Percentiles rank a stretch among this genome's conserved stretches.
Evolutionary conservation across 2,329 filamentous ascomycete genomes (phyloP).

Genomic region (Colletotrichum nymphaeae): DNA sequence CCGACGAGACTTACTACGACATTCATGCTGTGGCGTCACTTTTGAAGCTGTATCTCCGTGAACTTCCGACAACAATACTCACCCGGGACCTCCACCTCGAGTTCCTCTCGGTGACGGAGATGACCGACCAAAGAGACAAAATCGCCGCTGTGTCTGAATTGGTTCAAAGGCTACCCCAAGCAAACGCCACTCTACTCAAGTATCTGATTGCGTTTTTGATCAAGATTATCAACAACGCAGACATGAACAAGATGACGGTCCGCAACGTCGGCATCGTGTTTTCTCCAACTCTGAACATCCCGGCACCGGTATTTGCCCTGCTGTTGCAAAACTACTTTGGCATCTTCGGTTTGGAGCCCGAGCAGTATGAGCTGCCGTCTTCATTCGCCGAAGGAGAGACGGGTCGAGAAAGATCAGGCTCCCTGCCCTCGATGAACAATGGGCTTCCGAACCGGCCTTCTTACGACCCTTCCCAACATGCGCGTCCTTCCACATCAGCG

Average conservation of each 20-base stretch:
- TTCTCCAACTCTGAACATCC: slow-evolving; percentile 95
- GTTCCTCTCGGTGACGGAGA: slow-evolving; percentile 86
- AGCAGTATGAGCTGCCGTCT: slow-evolving; percentile 69
- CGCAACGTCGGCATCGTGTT: slow-evolving; percentile 98
- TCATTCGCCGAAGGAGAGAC: slow-evolving; percentile 48
- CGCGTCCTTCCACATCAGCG: slow-evolving; percentile 60
- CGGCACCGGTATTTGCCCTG: slow-evolving; percentile 91
- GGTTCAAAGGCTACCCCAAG: slow-evolving; percentile 81
- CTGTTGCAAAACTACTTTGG: slow-evolving; percentile 90
- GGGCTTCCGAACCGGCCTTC: slow-evolving; percentile 42
- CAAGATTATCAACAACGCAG: slow-evolving; percentile 89
- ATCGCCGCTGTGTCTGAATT: slow-evolving; percentile 80
- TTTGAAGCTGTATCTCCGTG: slow-evolving; percentile 92
- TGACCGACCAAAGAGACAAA: slow-evolving; percentile 80
- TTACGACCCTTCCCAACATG: slow-evolving; percentile 44
- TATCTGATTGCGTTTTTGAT: slow-evolving; percentile 91
- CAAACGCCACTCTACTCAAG: slow-evolving; percentile 84
- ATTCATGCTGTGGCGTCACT: slow-evolving; percentile 96
- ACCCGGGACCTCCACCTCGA: slow-evolving; percentile 91
- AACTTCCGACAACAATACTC: slow-evolving; percentile 90
- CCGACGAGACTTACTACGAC: slow-evolving; percentile 88
- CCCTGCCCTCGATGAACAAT: slow-evolving; percentile 34
- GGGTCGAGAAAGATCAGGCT: slow-evolving; percentile 40
- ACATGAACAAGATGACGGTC: slow-evolving; percentile 97
- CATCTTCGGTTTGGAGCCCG: slow-evolving; percentile 82